Evolutionary conservation across 768 basidiomycete species (phyloP).

Genomic region (Termitomyces sp.): DNA sequence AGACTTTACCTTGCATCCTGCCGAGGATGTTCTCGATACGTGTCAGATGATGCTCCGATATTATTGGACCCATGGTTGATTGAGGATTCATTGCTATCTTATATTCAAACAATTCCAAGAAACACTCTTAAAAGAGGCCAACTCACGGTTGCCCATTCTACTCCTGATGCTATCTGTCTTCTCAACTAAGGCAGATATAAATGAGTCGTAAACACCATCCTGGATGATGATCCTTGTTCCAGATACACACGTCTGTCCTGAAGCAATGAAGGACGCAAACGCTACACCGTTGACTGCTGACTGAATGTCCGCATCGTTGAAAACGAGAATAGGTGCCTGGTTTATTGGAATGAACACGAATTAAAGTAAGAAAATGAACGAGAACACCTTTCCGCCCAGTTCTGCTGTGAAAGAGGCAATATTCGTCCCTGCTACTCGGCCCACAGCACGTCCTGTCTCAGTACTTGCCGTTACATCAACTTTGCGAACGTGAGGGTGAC

Average conservation of each 20-base stretch:
- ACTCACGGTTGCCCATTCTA: constrained; percentile 79
- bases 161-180: constrained; percentile 57
- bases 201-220: constrained; percentile 59
- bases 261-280: constrained; percentile 82
- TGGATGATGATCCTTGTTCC: constrained; percentile 82
- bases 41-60: constrained; percentile 57
- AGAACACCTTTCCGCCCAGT: constrained; percentile 75
- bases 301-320: constrained; percentile 68
- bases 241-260: constrained; percentile 89
- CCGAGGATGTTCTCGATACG: constrained; percentile 57
- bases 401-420: constrained; percentile 77
- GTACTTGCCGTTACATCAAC: constrained; percentile 75
- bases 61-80: constrained; percentile 78
- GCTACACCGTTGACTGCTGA: constrained; percentile 80
- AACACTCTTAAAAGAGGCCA: not conserved
- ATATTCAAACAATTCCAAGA: not conserved
- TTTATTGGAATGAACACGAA: not conserved
- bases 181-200: constrained; percentile 54
- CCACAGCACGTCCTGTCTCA: constrained; percentile 66
- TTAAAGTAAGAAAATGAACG: not conserved
- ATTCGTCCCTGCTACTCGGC: constrained; percentile 69
- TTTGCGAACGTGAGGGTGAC: constrained; percentile 65
- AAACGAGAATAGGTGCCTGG: constrained; percentile 77
- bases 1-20: constrained; percentile 40
- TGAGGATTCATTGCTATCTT: constrained; percentile 57